Evolutionary conservation across 306 rosid species (phyloP), one percentile per base, ranked within the genome.

Genomic region (Gynostemma pentaphyllum): DNA sequence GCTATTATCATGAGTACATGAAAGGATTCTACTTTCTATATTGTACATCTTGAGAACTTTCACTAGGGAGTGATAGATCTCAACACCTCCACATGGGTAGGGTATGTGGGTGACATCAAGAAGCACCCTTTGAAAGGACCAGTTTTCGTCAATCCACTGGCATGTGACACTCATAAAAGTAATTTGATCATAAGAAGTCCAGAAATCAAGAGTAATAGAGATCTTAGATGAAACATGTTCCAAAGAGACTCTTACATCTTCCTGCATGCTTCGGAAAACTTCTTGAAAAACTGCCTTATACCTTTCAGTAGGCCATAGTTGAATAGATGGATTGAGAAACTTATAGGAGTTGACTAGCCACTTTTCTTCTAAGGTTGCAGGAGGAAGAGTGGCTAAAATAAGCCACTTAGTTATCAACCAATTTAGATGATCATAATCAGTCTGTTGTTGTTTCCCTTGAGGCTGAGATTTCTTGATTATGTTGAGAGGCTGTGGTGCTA

Each of bases 381-480:
- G 95, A 61, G 99, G 90, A 19, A 94, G 82, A 72, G 95, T 78
- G 67, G 97, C 83, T 41, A 78, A 69, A 62, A 89, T 75, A 49
- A 94, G 94, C 99, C 99, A 84, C 77, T 85, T 88, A 49, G 84
- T 47, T 37, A 94, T 83, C 79, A 94, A 78, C 99, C 99, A 94
- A 70, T 94, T 94, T 56, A 94, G 74, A 78, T 88, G 88, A 71
- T 84, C 96, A 77, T 82, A 88, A 75, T 94, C 97, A 62, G 88
- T 74, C 67, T 81, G 84, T 39, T 77, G 69, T 32, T 77, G 49
- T 74, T 86, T 94, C 56, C 77, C 78, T 70, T 78, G 95, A 73
- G 86, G 76, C 71, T 84, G 92, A 47, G 76, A 75, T 68, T 86
- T 94, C 89, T 79, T 89, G 52, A 55, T 64, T 26, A 75, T 81